Percentiles rank a stretch among this genome's conserved stretches.
These are phyloP conservation scores for Paragyromitra xinjiangensis DNA, from an alignment of 495 filamentous ascomycete species.

Conservation along the genomic window DNA sequence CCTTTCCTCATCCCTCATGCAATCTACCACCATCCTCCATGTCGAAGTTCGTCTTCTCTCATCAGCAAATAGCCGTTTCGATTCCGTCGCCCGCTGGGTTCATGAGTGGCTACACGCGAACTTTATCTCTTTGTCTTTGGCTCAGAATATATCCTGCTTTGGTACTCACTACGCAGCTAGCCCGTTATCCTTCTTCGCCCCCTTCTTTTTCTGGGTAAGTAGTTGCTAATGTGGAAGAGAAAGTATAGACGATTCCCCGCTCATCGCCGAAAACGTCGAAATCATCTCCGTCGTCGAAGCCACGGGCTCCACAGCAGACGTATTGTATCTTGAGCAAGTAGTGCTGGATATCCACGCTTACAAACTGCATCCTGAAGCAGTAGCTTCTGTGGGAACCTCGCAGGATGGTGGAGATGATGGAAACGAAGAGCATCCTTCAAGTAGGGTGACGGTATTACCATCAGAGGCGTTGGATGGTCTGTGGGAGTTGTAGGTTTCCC, in stretches of 20 bases:
- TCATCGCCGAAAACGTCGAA: constrained; percentile 50
- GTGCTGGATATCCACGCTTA: constrained; percentile 53
- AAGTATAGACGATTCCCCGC: constrained; percentile 31
- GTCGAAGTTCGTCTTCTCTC: constrained; percentile 51
- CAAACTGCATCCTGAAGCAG: constrained; percentile 44
- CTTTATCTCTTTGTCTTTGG: constrained; percentile 50
- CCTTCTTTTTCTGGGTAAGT: background rate
- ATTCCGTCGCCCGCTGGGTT: constrained; percentile 47
- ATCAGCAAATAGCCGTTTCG: constrained; percentile 31
- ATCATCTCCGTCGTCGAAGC: constrained; percentile 52
- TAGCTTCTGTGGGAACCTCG: background rate
- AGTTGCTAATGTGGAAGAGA: constrained; percentile 5
- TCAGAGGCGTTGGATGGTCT: constrained; percentile 60
- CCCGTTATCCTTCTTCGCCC: background rate
- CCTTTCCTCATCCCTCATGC: background rate
- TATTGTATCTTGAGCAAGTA: constrained; percentile 46
- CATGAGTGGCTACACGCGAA: constrained; percentile 50
- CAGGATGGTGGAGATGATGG: constrained; percentile 21
- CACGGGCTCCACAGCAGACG: constrained; percentile 47
- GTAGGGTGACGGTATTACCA: constrained; percentile 60
- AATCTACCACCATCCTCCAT: constrained; percentile 35
- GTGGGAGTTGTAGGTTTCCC: constrained; percentile 63
- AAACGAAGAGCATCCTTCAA: constrained; percentile 36
- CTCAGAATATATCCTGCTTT: constrained; percentile 51
- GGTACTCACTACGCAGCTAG: constrained; percentile 14